A percentile compares a stretch with the other conserved stretches of the same genome.
Evolutionary conservation across 371 early-diverging fungal genomes (phyloP).

Genomic region (Coemansia sp.): DNA sequence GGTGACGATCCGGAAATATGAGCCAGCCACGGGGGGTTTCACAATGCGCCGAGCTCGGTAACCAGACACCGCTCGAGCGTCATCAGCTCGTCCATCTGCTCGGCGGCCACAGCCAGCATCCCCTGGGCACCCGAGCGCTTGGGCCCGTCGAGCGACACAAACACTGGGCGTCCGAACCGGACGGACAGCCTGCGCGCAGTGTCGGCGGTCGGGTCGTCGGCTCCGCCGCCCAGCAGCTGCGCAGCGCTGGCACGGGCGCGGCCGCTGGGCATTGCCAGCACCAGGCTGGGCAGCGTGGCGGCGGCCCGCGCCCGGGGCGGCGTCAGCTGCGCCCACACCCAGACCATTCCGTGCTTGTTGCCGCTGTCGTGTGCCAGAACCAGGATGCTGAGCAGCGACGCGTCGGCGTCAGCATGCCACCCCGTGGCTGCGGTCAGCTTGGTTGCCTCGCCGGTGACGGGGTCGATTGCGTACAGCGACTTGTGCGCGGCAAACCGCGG

Average conservation of each 20-base stretch:
- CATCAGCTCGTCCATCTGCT: slow-evolving; percentile 26
- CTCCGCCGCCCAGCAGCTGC: slow-evolving; percentile 28
- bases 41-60: slow-evolving; percentile 20
- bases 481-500: slow-evolving; percentile 34
- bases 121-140: not conserved
- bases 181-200: slow-evolving; percentile 34
- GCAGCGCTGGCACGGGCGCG: slow-evolving; percentile 28
- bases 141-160: slow-evolving; percentile 23
- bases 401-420: slow-evolving; percentile 17
- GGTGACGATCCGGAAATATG: no score
- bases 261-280: slow-evolving; percentile 33
- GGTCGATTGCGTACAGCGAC: slow-evolving; percentile 31
- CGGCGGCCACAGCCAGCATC: slow-evolving; percentile 7
- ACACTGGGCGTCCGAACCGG: slow-evolving; percentile 42
- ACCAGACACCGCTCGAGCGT: slow-evolving; percentile 39
- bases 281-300: slow-evolving; percentile 31
- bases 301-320: slow-evolving; percentile 5
- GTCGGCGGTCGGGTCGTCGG: slow-evolving; percentile 39
- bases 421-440: slow-evolving; percentile 2
- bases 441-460: slow-evolving; percentile 14
- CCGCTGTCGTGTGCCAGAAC: slow-evolving; percentile 26
- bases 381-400: slow-evolving; percentile 27
- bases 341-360: slow-evolving; percentile 28
- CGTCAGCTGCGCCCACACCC: slow-evolving; percentile 45
- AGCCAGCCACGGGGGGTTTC: no score